Evolutionary conservation across 768 basidiomycete species (phyloP).

Genomic region (Hortiboletus flavorubellus): DNA sequence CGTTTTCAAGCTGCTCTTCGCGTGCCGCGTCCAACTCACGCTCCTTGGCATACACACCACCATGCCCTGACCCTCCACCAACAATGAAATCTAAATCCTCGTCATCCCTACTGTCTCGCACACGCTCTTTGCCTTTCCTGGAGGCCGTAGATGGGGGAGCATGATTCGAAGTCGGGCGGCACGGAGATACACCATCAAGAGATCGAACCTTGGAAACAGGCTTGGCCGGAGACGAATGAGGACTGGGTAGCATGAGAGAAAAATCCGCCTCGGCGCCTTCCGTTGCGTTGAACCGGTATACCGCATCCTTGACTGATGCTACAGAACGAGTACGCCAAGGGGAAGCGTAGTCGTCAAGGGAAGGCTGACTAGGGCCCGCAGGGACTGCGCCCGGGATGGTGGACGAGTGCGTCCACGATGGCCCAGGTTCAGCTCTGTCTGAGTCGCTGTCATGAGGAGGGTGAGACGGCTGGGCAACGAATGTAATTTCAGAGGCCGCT

Average conservation of each 20-base stretch:
- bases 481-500: background rate
- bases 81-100: conserved; percentile 28
- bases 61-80: conserved; percentile 42
- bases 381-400: background rate
- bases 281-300: conserved; percentile 43
- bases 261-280: conserved; percentile 46
- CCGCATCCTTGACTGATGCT: conserved; percentile 47
- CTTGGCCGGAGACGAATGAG: conserved; percentile 34
- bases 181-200: conserved; percentile 14
- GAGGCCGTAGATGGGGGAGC: conserved; percentile 5
- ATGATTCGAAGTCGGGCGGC: background rate
- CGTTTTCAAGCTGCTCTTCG: conserved; percentile 47
- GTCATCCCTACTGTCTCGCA: conserved; percentile 26
- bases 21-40: conserved; percentile 56
- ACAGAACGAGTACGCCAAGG: conserved; percentile 34
- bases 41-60: conserved; percentile 56
- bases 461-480: background rate
- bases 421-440: conserved; percentile 13
- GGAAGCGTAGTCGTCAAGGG: conserved; percentile 20
- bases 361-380: background rate
- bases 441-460: background rate
- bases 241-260: conserved; percentile 50
- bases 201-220: conserved; percentile 25
- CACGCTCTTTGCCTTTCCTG: conserved; percentile 48
- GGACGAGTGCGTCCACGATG: conserved; percentile 14